Conservation (phyloP, 768 basidiomycete genomes). For the Mycena sanguinolenta region DNA sequence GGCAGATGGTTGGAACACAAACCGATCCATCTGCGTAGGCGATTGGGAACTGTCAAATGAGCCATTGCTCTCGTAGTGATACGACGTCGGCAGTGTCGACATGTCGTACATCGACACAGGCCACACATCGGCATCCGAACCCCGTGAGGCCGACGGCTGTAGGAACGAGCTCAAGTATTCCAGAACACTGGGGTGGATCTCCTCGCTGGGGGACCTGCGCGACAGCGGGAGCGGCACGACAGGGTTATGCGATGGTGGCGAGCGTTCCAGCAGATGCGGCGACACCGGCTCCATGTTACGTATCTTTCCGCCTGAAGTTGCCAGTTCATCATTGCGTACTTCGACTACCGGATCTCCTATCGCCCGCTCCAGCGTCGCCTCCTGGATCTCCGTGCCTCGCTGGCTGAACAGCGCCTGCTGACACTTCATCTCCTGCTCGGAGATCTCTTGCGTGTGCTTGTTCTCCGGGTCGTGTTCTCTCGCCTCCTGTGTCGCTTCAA, state of each 20-base stretch:
- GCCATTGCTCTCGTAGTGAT: constrained; percentile 51
- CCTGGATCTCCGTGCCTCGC: constrained; percentile 88
- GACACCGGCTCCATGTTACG: constrained; percentile 73
- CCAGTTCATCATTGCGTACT: constrained; percentile 78
- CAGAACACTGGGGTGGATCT: constrained; percentile 74
- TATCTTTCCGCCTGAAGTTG: constrained; percentile 75
- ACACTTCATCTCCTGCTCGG: constrained; percentile 82
- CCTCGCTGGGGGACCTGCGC: constrained; percentile 56
- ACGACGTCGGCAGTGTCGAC: constrained; percentile 51
- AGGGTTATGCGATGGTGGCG: constrained; percentile 79
- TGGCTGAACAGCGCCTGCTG: constrained; percentile 84
- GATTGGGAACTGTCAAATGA: constrained; percentile 50
- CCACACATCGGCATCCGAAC: constrained; percentile 58
- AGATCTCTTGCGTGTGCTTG: constrained; percentile 88
- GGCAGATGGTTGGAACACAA: constrained; percentile 40
- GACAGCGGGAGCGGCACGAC: constrained; percentile 79
- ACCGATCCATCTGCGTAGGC: constrained; percentile 36
- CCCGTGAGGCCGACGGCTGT: constrained; percentile 35
- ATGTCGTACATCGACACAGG: too few relatives aligned
- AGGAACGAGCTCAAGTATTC: constrained; percentile 78
- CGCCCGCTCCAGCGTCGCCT: constrained; percentile 91
- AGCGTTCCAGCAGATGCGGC: constrained; percentile 69
- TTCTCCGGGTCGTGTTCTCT: constrained; percentile 82
- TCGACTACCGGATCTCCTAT: constrained; percentile 98
- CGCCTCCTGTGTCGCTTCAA: constrained; percentile 86